Base-by-base conservation (phyloP, 148 eudicot species). In the Rhododendron ovatum region DNA sequence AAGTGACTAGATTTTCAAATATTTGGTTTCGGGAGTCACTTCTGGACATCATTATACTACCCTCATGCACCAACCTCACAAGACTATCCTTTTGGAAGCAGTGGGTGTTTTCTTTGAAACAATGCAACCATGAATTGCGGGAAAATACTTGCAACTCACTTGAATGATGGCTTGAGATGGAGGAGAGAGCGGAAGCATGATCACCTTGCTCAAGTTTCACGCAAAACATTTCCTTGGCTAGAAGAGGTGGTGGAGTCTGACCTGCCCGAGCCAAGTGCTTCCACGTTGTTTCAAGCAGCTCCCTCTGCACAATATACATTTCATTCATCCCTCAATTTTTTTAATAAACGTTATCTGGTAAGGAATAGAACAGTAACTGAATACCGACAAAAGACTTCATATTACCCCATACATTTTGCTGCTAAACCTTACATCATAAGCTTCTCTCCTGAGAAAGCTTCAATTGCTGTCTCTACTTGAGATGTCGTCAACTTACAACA, bases 261-360 rank as follows among this genome's bases (percentile, higher is more conserved):
- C 91, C 87, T 18, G 87, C 79, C 73, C 85, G 85, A 41, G 86
- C 85, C 89, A 96, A 88, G 89, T 94, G 94, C 83, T 88, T 91
- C 99, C 98, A 95, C 73, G 96, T 95, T 84, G 88, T 89, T 87
- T 95, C 98, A 87, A 96, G 87, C 48, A 90, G 78, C 86, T 86
- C 92, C 57, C 43, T 88, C 99, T 96, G 88, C 1, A 86, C 73
- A 88, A 20, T 24, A 51, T 20, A 53, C 78, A 47, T 79, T 33
- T n/a, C 57, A 81, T 9, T 20, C 47, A 84, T 35, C 48, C 17
- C n/a, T 71, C 39, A 33, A 35, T 61, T 18, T 20, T 28, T 26
- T 24, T 3, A 7, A 69, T 12, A 8, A 47, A 43, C 53, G 9
- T 78, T 37, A 24, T 22, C 7, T 17, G 28, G 30, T n/a, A 7